These are phyloP conservation scores for Phaeoacremonium minimum DNA, from an alignment of 2,329 filamentous ascomycete species.

Conservation along the genomic window DNA sequence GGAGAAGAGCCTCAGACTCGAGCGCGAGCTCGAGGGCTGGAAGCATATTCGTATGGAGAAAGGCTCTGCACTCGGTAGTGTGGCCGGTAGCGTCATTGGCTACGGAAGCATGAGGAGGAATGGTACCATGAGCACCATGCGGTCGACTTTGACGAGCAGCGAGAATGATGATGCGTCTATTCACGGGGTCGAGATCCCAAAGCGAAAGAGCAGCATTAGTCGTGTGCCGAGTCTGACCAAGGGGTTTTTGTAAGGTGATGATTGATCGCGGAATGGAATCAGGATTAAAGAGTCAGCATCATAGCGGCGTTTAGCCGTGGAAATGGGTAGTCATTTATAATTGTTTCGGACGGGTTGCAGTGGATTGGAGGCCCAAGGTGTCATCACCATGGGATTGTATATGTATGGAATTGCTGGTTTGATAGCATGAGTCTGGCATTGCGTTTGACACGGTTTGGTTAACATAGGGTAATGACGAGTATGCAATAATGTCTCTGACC, in stretches of 20 bases:
- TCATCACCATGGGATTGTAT: too few relatives aligned
- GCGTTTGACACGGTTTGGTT: too few relatives aligned
- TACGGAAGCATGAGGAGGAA: conserved; percentile 19
- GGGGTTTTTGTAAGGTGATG: conserved; percentile 59
- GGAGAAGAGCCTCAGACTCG: conserved; percentile 76
- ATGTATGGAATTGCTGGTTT: too few relatives aligned
- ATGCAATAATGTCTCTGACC: too few relatives aligned
- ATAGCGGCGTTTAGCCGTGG: too few relatives aligned
- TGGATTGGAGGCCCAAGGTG: too few relatives aligned
- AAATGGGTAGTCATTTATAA: too few relatives aligned
- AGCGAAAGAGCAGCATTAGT: conserved; percentile 62
- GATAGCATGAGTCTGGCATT: too few relatives aligned
- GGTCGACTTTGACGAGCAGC: conserved; percentile 29
- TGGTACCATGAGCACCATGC: conserved; percentile 27
- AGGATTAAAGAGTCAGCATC: too few relatives aligned
- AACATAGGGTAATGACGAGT: too few relatives aligned
- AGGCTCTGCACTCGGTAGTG: conserved; percentile 23
- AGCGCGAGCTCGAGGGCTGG: conserved; percentile 82
- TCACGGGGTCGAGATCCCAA: conserved; percentile 51
- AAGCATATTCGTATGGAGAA: conserved; percentile 72
- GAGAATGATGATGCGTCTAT: conserved; percentile 29
- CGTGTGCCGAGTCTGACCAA: conserved; percentile 68
- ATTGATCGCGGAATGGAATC: background rate
- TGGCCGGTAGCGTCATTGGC: conserved; percentile 14
- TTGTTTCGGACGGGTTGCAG: too few relatives aligned